Conservation (phyloP, 164 flowering plant species). For the Magnolia sinica region DNA sequence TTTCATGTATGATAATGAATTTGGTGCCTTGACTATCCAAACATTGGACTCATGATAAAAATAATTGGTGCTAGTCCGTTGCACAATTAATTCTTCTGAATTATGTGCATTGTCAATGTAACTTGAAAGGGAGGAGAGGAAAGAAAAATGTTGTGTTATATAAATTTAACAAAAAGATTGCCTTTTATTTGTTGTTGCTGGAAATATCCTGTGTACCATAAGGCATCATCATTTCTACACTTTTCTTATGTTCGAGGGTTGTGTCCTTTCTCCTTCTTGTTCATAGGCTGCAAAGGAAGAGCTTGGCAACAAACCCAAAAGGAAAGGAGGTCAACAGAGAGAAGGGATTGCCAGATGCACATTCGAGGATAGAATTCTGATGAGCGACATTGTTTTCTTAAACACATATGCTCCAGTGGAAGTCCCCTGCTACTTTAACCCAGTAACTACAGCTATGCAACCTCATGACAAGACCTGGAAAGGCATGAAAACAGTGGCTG, state of each 20-base stretch:
- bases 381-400: slow-evolving; percentile 91
- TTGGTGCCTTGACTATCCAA: no score
- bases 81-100: no score
- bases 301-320: slow-evolving; percentile 59
- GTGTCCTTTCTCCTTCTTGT: not conserved
- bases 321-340: slow-evolving; percentile 51
- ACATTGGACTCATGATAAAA: no score
- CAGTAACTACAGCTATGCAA: slow-evolving; percentile 82
- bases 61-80: no score
- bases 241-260: not conserved
- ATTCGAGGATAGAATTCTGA: slow-evolving; percentile 86
- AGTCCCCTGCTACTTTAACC: slow-evolving; percentile 74
- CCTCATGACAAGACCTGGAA: slow-evolving; percentile 73
- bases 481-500: slow-evolving; percentile 89
- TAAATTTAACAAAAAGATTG: no score
- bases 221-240: not conserved
- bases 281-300: slow-evolving; percentile 87
- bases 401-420: slow-evolving; percentile 88
- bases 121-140: no score
- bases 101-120: no score
- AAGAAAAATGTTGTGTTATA: no score
- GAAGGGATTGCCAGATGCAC: slow-evolving; percentile 98
- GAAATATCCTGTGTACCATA: no score
- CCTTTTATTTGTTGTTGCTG: no score
- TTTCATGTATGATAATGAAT: no score